These are phyloP conservation scores for Harringtonia aguacate DNA, from an alignment of 2,329 filamentous ascomycete species.

Conservation along the genomic window DNA sequence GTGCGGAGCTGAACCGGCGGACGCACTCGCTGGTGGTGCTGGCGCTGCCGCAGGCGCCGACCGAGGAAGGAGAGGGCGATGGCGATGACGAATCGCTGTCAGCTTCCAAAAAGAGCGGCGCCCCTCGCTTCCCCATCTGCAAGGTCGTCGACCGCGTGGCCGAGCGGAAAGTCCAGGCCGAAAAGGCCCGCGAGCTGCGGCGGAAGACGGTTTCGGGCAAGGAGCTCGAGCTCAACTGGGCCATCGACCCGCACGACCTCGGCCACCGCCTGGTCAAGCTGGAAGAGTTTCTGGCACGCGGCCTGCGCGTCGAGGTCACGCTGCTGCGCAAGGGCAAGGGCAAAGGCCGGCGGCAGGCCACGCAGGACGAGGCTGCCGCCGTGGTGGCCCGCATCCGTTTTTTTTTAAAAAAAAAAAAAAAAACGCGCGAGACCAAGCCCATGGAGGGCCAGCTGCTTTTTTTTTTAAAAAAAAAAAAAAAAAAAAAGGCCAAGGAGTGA, in stretches of 20 bases:
- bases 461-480: too few relatives aligned
- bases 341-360: constrained; percentile 47
- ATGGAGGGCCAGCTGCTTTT: constrained; percentile 33
- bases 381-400: constrained; percentile 38
- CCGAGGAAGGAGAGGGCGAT: background rate
- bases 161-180: constrained; percentile 30
- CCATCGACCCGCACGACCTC: constrained; percentile 67
- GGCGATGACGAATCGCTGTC: background rate
- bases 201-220: constrained; percentile 42
- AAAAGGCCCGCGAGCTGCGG: constrained; percentile 29
- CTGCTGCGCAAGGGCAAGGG: constrained; percentile 56
- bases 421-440: constrained; percentile 28
- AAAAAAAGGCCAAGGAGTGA: too few relatives aligned
- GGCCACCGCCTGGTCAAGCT: constrained; percentile 59
- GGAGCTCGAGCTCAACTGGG: constrained; percentile 85
- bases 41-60: constrained; percentile 21
- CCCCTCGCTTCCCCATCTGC: constrained; percentile 48
- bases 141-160: constrained; percentile 53
- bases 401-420: too few relatives aligned
- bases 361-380: constrained; percentile 46
- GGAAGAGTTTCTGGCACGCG: constrained; percentile 59
- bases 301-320: constrained; percentile 63
- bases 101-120: too few relatives aligned
- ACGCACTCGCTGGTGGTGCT: constrained; percentile 31
- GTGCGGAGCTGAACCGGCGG: constrained; percentile 24